phyloP scores from a whole-genome alignment of 1,139 yeast species.

The Pichia sp. region DNA sequence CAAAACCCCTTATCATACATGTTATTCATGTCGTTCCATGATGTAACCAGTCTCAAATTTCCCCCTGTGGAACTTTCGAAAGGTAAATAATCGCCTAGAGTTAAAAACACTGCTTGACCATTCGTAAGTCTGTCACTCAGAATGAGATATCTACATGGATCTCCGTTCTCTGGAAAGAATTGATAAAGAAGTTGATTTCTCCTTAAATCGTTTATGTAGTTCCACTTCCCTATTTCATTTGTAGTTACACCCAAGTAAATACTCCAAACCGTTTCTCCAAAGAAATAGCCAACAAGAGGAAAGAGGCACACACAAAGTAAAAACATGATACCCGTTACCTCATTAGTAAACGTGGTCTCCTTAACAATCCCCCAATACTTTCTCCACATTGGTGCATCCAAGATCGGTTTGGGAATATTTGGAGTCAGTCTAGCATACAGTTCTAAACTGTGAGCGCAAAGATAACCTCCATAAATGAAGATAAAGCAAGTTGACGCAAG shows the following conservation, averaged over 20 bases:
- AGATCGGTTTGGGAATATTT: too few species aligned
- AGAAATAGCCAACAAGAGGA: constrained; percentile 49
- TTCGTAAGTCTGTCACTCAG: not conserved
- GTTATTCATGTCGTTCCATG: constrained; percentile 48
- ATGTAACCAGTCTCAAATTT: constrained; percentile 24
- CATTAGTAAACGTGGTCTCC: constrained; percentile 28
- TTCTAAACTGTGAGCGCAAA: constrained; percentile 30
- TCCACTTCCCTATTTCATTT: constrained; percentile 85
- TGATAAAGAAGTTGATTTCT: constrained; percentile 34
- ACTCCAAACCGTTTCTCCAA: constrained; percentile 53
- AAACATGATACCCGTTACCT: constrained; percentile 44
- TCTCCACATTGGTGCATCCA: too few species aligned
- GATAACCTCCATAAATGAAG: constrained; percentile 52
- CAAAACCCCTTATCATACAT: constrained; percentile 63
- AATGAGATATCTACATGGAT: constrained; percentile 6
- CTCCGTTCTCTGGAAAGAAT: constrained; percentile 19
- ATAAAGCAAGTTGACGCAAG: constrained; percentile 49
- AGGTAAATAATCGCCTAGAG: constrained; percentile 11
- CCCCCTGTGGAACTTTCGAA: constrained; percentile 5
- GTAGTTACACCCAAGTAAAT: constrained; percentile 84
- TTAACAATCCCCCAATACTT: constrained; percentile 30
- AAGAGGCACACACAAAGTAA: constrained; percentile 48
- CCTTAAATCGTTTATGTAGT: constrained; percentile 55
- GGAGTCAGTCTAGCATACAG: too few species aligned
- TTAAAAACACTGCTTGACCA: constrained; percentile 10